Conservation (phyloP, 2,329 filamentous ascomycete species). For the Phialocephala sp. region DNA sequence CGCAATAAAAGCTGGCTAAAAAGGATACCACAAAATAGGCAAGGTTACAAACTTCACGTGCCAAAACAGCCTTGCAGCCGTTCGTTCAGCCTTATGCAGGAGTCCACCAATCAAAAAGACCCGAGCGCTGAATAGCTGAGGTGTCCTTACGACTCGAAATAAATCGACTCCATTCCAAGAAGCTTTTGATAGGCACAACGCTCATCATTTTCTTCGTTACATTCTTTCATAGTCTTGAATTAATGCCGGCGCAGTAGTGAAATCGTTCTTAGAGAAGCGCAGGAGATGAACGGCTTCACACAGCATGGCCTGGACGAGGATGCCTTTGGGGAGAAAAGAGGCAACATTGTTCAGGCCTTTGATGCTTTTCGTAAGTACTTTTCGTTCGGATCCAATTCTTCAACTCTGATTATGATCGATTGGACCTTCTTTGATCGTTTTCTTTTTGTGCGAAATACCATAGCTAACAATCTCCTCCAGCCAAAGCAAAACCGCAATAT, state of each 20-base stretch:
- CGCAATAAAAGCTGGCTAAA: background rate
- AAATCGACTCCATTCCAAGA: constrained; percentile 19
- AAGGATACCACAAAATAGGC: background rate
- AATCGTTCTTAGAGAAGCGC: constrained; percentile 14
- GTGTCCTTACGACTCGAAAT: constrained; percentile 29
- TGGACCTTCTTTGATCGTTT: background rate
- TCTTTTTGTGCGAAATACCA: background rate
- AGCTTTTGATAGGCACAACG: constrained; percentile 28
- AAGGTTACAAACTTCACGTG: background rate
- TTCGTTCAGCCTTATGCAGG: constrained; percentile 30
- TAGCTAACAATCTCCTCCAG: constrained; percentile 51
- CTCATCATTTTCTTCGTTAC: constrained; percentile 9
- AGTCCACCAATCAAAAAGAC: constrained; percentile 15
- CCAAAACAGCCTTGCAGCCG: background rate
- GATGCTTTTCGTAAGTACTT: constrained; percentile 87
- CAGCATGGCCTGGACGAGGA: constrained; percentile 76
- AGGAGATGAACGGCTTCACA: constrained; percentile 75
- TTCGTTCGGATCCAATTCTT: background rate
- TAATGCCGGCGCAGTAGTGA: constrained; percentile 22
- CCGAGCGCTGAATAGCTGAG: constrained; percentile 20
- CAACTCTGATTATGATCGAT: background rate
- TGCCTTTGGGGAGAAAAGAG: constrained; percentile 75
- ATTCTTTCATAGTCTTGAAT: constrained; percentile 18
- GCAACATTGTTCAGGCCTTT: constrained; percentile 80
- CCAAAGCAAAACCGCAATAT: constrained; percentile 95